These are phyloP conservation scores for Adansonia gregorii DNA, from an alignment of 441 rosid genomes.

Conservation along the genomic window DNA sequence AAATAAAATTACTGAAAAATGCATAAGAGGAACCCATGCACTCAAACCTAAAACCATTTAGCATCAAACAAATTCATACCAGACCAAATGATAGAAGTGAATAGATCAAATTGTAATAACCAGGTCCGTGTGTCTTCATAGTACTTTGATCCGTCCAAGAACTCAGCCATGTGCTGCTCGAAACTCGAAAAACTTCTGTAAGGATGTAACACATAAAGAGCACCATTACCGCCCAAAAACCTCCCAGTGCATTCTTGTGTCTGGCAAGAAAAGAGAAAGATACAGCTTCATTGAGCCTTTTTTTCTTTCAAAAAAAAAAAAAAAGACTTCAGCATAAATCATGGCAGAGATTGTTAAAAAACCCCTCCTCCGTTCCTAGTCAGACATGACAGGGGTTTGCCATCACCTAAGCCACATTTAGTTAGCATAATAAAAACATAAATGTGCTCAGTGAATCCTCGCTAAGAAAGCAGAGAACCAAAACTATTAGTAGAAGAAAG, in stretches of 20 bases:
- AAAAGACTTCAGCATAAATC: neutral
- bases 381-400: neutral
- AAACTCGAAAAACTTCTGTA: constrained; percentile 85
- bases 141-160: constrained; percentile 88
- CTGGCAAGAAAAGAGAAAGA: constrained; percentile 45
- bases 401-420: constrained; percentile 17
- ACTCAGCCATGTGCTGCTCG: constrained; percentile 98
- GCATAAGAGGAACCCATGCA: neutral
- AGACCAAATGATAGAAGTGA: constrained; percentile 80
- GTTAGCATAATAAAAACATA: constrained; percentile 10
- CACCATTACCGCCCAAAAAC: constrained; percentile 85
- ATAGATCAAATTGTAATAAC: constrained; percentile 77
- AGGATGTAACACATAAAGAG: constrained; percentile 76
- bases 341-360: neutral
- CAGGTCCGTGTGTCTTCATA: constrained; percentile 59
- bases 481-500: neutral
- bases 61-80: constrained; percentile 49
- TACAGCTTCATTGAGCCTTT: constrained; percentile 1
- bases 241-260: constrained; percentile 96
- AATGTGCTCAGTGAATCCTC: constrained; percentile 17
- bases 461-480: neutral
- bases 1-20: neutral
- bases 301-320: neutral
- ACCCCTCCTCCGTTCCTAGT: neutral
- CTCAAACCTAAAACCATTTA: neutral